Evolutionary conservation across 495 filamentous ascomycete species (phyloP).

Genomic region (Neurospora pannonica): DNA sequence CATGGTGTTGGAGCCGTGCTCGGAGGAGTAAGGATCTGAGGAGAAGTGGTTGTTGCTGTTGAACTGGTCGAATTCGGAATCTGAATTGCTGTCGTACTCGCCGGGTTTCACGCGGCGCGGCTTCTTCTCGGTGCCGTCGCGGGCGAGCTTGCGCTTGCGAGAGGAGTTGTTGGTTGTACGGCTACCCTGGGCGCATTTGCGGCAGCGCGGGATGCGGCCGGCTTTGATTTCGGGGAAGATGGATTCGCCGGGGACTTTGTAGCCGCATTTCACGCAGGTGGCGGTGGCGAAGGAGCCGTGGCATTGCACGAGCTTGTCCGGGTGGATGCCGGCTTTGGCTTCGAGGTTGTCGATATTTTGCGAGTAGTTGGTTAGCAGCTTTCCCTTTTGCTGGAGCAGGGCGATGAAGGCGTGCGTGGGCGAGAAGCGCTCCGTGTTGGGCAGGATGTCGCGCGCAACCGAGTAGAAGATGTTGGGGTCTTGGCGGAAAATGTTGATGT

Average conservation of each 20-base stretch:
- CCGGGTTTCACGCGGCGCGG: constrained; percentile 40
- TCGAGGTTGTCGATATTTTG: constrained; percentile 99
- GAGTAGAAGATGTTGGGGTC: constrained; percentile 89
- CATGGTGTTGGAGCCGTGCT: constrained; percentile 3
- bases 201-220: constrained; percentile 58
- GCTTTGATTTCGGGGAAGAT: constrained; percentile 73
- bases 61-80: constrained; percentile 60
- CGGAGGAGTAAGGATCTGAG: not conserved
- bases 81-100: constrained; percentile 63
- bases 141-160: constrained; percentile 67
- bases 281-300: constrained; percentile 93
- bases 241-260: constrained; percentile 62
- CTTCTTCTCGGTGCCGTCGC: constrained; percentile 48
- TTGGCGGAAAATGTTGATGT: constrained; percentile 74
- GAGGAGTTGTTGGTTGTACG: constrained; percentile 30
- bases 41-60: constrained; percentile 46
- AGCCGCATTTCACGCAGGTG: constrained; percentile 73
- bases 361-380: constrained; percentile 92
- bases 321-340: constrained; percentile 68
- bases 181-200: constrained; percentile 45
- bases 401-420: constrained; percentile 93
- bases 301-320: constrained; percentile 87
- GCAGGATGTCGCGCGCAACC: constrained; percentile 84
- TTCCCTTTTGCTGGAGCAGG: constrained; percentile 83
- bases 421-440: constrained; percentile 59